A percentile compares a stretch with the other conserved stretches of the same genome.
Conservation (phyloP, 1,284 basidiomycete genomes). For the Veloporphyrellus conicus region DNA sequence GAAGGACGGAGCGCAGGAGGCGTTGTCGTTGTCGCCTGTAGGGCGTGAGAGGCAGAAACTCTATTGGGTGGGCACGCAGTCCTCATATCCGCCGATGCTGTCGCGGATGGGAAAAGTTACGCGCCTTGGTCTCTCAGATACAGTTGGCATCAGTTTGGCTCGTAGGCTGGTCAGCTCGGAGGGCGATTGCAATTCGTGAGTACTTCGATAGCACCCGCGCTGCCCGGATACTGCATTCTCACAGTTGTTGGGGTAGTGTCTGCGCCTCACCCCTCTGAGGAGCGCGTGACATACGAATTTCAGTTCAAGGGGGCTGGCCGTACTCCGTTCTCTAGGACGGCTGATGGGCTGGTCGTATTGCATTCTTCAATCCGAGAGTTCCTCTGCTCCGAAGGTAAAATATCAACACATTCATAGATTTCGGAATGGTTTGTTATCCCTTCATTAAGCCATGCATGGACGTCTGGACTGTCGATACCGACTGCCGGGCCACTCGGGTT, state of each 20-base stretch:
- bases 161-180: conserved; percentile 94
- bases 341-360: conserved; percentile 90
- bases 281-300: conserved; percentile 68
- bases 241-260: conserved; percentile 50
- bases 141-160: conserved; percentile 89
- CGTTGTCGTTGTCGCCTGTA: too few species aligned
- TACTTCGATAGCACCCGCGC: conserved; percentile 16
- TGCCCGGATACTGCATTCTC: conserved; percentile 3
- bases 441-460: conserved; percentile 74
- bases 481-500: conserved; percentile 87
- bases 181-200: conserved; percentile 82
- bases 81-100: conserved; percentile 49
- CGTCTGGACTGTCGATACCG: conserved; percentile 77
- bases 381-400: conserved; percentile 79
- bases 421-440: conserved; percentile 2
- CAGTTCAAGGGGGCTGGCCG: conserved; percentile 94
- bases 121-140: conserved; percentile 89
- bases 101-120: conserved; percentile 48
- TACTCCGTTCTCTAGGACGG: conserved; percentile 88
- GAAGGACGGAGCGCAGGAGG: conserved; percentile 34
- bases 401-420: conserved; percentile 3
- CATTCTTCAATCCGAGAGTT: conserved; percentile 92
- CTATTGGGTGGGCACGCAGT: conserved; percentile 75
- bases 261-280: conserved; percentile 62
- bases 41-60: too few species aligned